phyloP scores from a whole-genome alignment of 2,329 filamentous ascomycete genomes.

The Apiospora pterosperma region DNA sequence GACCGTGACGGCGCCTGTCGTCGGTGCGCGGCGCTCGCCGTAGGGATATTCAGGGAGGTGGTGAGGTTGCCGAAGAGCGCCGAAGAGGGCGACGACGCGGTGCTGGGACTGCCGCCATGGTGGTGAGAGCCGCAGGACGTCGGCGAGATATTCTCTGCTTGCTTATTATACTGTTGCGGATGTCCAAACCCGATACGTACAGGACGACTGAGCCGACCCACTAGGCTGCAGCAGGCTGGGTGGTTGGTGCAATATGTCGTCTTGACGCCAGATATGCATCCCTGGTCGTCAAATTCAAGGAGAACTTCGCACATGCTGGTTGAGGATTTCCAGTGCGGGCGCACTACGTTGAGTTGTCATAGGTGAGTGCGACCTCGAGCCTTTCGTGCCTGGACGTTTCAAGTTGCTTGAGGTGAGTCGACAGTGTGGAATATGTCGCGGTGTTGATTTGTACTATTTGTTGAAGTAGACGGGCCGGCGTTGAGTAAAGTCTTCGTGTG shows the following conservation, averaged over 20 bases:
- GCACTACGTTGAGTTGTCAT: not conserved
- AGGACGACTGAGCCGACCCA: not conserved
- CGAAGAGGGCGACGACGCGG: not conserved
- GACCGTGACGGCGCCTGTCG: not conserved
- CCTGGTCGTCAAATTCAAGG: not conserved
- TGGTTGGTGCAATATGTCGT: not conserved
- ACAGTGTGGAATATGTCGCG: not conserved
- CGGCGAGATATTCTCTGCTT: not conserved
- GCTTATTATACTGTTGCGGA: not conserved
- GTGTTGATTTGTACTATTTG: not conserved
- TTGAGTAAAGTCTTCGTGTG: not conserved
- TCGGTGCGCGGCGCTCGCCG: not conserved
- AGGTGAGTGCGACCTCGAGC: not conserved
- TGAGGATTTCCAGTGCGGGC: not conserved
- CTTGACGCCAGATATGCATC: not conserved
- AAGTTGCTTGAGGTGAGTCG: not conserved
- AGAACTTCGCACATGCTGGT: not conserved
- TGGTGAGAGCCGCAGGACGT: not conserved
- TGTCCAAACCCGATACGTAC: not conserved
- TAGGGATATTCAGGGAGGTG: not conserved
- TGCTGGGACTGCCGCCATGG: not conserved
- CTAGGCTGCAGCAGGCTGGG: not conserved
- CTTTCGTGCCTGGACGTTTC: not conserved
- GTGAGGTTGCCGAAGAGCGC: not conserved
- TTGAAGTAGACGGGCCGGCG: not conserved